Conservation (phyloP, 1,139 yeast genomes). For the Suhomyces guaymorum region DNA sequence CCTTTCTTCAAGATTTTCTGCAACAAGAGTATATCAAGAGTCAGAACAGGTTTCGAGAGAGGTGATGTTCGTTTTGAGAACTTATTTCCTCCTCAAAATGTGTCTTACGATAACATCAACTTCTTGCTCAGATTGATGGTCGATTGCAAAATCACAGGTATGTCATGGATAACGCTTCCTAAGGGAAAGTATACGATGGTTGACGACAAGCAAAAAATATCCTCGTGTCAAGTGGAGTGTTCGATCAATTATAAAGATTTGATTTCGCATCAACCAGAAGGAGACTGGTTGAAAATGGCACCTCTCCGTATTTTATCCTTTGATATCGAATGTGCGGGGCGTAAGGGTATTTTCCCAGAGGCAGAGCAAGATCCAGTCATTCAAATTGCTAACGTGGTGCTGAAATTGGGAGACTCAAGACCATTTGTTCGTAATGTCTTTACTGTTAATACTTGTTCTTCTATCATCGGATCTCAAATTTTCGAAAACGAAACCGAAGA, state of each 20-base stretch:
- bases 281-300: slow-evolving; percentile 91
- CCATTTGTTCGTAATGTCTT: slow-evolving; percentile 95
- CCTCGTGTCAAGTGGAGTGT: slow-evolving; percentile 87
- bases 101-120: slow-evolving; percentile 87
- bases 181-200: slow-evolving; percentile 62
- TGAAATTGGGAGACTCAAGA: slow-evolving; percentile 70
- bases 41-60: slow-evolving; percentile 79
- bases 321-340: slow-evolving; percentile 98
- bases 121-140: slow-evolving; percentile 86
- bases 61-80: slow-evolving; percentile 73
- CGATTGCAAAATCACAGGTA: slow-evolving; percentile 89
- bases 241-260: slow-evolving; percentile 66
- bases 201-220: slow-evolving; percentile 40
- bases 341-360: slow-evolving; percentile 96
- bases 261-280: slow-evolving; percentile 83
- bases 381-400: slow-evolving; percentile 94
- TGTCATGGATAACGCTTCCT: slow-evolving; percentile 97
- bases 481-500: slow-evolving; percentile 73
- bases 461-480: slow-evolving; percentile 92
- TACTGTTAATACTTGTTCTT: slow-evolving; percentile 86
- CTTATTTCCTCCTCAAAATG: slow-evolving; percentile 57
- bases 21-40: slow-evolving; percentile 61
- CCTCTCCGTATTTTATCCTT: slow-evolving; percentile 91
- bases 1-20: slow-evolving; percentile 80
- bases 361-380: slow-evolving; percentile 92